Evolutionary conservation across 176 grass and related monocot genomes (phyloP).

Genomic region (Zea luxurians): DNA sequence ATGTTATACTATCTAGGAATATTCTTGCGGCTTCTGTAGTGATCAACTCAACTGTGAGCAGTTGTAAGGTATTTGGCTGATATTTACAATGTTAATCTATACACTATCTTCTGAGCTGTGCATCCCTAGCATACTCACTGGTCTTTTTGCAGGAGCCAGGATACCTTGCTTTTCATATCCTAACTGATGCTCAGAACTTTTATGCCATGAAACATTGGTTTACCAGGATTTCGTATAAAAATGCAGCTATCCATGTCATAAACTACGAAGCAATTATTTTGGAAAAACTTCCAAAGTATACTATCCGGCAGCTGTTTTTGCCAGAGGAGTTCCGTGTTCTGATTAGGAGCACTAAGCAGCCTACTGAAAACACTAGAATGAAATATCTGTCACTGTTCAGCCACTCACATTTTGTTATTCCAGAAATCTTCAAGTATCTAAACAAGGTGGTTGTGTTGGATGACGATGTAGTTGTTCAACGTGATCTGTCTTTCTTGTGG

Average conservation of each 20-base stretch:
- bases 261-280: conserved; percentile 68
- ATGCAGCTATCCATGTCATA: conserved; percentile 58
- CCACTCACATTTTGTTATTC: conserved; percentile 90
- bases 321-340: conserved; percentile 90
- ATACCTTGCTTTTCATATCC: conserved; percentile 78
- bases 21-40: conserved; percentile 76
- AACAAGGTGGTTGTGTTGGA: conserved; percentile 82
- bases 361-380: conserved; percentile 60
- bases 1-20: conserved; percentile 81
- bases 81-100: conserved; percentile 16
- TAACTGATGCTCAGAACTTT: conserved; percentile 81
- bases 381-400: conserved; percentile 81
- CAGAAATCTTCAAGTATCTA: conserved; percentile 88
- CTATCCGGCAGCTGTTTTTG: conserved; percentile 53
- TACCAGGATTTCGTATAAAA: conserved; percentile 59
- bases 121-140: conserved; percentile 28
- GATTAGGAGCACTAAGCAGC: conserved; percentile 55
- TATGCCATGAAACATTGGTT: conserved; percentile 96
- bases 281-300: conserved; percentile 43
- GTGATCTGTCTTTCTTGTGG: conserved; percentile 85
- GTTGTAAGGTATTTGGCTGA: conserved; percentile 67
- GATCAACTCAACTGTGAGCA: conserved; percentile 80
- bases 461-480: conserved; percentile 91
- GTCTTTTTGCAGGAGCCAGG: conserved; percentile 59
- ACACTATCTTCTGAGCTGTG: conserved; percentile 29